Conservation (phyloP, 257 asterid species). For the Cinchona pubescens region DNA sequence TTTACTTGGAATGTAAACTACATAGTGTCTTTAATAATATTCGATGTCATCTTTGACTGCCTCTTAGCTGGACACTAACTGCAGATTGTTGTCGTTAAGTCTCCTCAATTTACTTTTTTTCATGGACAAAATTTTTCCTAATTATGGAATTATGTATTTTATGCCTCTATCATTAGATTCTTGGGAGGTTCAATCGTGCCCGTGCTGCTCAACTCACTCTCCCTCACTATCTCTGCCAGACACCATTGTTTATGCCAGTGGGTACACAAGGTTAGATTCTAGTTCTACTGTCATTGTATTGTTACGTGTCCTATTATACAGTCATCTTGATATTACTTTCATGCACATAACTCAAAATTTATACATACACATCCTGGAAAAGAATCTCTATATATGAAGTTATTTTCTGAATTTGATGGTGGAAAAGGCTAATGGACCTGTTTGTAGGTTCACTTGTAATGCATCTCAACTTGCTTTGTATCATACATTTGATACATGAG, state of each 20-base stretch:
- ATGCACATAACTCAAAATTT: neutral
- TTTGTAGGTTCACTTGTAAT: neutral
- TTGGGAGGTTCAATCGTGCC: conserved; percentile 93
- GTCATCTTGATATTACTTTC: neutral
- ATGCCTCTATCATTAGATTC: conserved; percentile 48
- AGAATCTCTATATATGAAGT: neutral
- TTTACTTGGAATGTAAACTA: neutral
- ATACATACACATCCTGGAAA: neutral
- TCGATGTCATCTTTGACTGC: neutral
- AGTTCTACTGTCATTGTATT: neutral
- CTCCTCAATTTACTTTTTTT: neutral
- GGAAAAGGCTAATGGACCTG: neutral
- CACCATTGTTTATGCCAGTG: conserved; percentile 96
- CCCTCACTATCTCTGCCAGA: conserved; percentile 80
- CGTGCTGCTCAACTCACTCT: conserved; percentile 89
- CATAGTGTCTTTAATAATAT: neutral
- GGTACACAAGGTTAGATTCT: conserved; percentile 86
- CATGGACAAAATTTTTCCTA: neutral
- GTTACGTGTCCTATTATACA: neutral
- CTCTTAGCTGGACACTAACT: neutral
- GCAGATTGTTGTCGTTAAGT: neutral
- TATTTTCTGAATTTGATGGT: neutral
- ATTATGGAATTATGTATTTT: neutral
- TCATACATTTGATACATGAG: neutral
- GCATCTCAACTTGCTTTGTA: neutral